Evolutionary conservation across 495 filamentous ascomycete genomes (phyloP), one percentile per base, ranked within the genome.

Genomic region (Penicillium psychrofluorescens): DNA sequence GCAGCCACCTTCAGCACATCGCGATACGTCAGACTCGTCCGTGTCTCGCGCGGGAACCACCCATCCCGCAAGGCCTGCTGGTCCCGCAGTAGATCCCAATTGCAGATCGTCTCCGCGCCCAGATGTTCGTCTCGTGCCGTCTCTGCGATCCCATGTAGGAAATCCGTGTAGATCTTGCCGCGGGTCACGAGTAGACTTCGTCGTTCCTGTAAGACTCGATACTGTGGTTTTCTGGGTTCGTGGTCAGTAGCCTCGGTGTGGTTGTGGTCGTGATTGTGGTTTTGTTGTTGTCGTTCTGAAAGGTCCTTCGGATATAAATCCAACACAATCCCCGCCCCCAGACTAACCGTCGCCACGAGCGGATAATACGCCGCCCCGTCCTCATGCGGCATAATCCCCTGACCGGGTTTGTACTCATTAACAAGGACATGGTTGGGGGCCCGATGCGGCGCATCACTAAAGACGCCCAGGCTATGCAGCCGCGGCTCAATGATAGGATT

Each of bases 321-420:
- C 38, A 96, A 69, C 38, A 91, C 86, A 10, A 91, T 74, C 13
- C 76, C 74, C 0, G 79, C 80, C 0, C 88, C 87, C 13, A 98
- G 67, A 61, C 85, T 91, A 38, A 98, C 83, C 4, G 92, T 97
- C 35, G 87, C 90, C 4, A 96, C 91, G 27, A 94, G 76, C 2
- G 86, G 84, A 50, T 85, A 71, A 58, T 98, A 98, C 1, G 91
- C 89, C 1, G 74, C 60, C 1, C 92, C 92, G 55, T 98, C 92
- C 65, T 98, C 90, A 57, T 98, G 92, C 41, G 90, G 80, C 86
- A 96, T 91, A 48, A 97, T 98, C 7, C 92, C 92, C 50, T 95
- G 84, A 1, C 87, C 88, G 0, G 87, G 81, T 1, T 63, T 65
- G 63, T 98, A 98, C 63, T 96, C 90, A 55, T 98, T 98, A 34